Evolutionary conservation across 2,329 filamentous ascomycete genomes (phyloP).

Genomic region (Domatiomyces catenatus): DNA sequence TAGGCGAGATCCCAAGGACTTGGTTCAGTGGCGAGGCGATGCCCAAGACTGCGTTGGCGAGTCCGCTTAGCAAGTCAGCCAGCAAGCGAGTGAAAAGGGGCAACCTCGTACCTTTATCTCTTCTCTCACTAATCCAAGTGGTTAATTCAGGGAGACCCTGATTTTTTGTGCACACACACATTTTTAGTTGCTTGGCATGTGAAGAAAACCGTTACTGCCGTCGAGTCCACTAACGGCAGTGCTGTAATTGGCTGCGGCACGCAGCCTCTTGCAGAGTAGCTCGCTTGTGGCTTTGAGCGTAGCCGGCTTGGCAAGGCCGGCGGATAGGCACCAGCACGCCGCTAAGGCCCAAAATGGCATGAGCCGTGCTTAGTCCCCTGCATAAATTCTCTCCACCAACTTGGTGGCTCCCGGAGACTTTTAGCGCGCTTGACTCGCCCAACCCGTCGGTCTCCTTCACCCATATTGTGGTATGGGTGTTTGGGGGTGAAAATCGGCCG

Average conservation of each 20-base stretch:
- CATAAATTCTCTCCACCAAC: background rate
- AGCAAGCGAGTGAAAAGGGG: background rate
- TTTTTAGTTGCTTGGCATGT: background rate
- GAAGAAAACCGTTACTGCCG: background rate
- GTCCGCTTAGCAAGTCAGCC: background rate
- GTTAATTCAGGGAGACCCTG: too few relatives aligned
- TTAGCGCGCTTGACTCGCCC: background rate
- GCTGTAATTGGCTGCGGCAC: background rate
- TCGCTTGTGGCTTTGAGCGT: background rate
- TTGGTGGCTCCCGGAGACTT: background rate
- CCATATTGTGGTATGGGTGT: background rate
- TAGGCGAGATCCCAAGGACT: background rate
- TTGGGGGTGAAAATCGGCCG: background rate
- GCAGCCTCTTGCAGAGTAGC: background rate
- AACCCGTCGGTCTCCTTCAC: background rate
- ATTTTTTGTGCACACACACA: background rate
- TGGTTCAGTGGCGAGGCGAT: background rate
- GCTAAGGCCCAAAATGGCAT: background rate
- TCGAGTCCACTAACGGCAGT: background rate
- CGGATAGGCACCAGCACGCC: too few relatives aligned
- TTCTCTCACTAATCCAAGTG: background rate
- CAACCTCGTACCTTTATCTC: background rate
- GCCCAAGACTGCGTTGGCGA: background rate
- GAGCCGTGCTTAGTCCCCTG: background rate
- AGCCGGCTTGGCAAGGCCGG: background rate